Evolutionary conservation across 345 rosid species (phyloP).

Genomic region (Camelina hispida): DNA sequence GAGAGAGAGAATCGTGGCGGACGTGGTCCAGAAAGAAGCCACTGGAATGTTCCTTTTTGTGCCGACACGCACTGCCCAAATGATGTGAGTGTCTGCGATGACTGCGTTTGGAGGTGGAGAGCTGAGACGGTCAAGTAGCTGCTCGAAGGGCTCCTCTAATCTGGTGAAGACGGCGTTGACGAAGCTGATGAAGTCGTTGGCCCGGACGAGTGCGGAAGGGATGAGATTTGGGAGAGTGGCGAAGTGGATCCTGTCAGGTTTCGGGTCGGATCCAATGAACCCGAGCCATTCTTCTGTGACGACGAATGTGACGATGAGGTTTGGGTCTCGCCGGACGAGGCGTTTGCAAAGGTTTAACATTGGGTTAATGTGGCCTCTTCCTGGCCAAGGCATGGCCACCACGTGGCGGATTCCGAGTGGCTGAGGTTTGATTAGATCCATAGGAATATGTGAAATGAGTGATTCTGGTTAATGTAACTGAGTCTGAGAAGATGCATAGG

Average conservation of each 20-base stretch:
- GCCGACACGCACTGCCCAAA: constrained; percentile 49
- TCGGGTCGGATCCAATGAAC: constrained; percentile 48
- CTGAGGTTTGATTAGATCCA: constrained; percentile 3
- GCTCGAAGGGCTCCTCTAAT: constrained; percentile 49
- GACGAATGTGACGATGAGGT: constrained; percentile 58
- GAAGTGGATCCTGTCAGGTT: constrained; percentile 48
- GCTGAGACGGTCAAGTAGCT: constrained; percentile 46
- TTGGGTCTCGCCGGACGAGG: constrained; percentile 44
- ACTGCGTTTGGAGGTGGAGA: constrained; percentile 31
- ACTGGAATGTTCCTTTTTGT: constrained; percentile 52
- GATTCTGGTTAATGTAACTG: neutral
- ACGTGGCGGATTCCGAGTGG: constrained; percentile 37
- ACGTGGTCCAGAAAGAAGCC: constrained; percentile 53
- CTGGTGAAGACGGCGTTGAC: constrained; percentile 30
- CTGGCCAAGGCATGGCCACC: constrained; percentile 68
- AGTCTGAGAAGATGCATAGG: neutral
- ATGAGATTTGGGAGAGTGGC: constrained; percentile 37
- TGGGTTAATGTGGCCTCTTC: constrained; percentile 73
- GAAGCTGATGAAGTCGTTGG: constrained; percentile 39
- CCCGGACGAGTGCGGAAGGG: constrained; percentile 41
- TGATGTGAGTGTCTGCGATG: constrained; percentile 40
- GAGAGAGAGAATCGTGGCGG: constrained; percentile 43
- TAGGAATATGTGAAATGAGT: neutral
- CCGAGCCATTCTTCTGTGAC: constrained; percentile 78
- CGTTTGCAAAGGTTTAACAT: constrained; percentile 68